Evolutionary conservation across 305 asterid species (phyloP).

Genomic region (Fraxinus angustifolia): DNA sequence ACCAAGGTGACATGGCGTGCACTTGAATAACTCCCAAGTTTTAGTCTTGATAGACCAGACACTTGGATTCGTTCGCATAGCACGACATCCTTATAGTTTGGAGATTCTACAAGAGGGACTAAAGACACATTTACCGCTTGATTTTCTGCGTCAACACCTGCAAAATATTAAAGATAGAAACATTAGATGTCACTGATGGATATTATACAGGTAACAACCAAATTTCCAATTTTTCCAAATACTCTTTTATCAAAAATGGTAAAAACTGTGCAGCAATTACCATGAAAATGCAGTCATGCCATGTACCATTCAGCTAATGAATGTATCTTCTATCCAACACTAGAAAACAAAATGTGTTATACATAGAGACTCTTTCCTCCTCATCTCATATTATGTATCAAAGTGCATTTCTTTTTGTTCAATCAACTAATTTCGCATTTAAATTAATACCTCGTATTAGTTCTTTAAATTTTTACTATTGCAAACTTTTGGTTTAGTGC

Average conservation of each 20-base stretch:
- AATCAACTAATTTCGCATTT: background rate
- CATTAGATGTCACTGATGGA: constrained; percentile 14
- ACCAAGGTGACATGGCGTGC: constrained; percentile 54
- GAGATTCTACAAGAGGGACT: constrained; percentile 30
- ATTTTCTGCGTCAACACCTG: constrained; percentile 51
- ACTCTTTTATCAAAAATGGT: background rate
- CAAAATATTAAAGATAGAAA: constrained; percentile 12
- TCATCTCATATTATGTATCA: background rate
- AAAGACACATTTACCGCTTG: constrained; percentile 63
- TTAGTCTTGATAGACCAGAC: constrained; percentile 63
- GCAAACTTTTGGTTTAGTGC: background rate
- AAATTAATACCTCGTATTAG: background rate
- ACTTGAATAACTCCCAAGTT: constrained; percentile 63
- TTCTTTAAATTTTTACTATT: background rate
- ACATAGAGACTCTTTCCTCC: background rate
- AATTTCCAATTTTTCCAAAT: background rate
- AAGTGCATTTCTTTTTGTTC: background rate
- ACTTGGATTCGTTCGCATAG: constrained; percentile 64
- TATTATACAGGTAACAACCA: constrained; percentile 6
- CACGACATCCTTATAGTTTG: constrained; percentile 35
- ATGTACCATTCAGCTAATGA: background rate
- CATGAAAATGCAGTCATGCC: background rate
- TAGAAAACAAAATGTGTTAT: background rate
- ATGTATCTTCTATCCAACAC: background rate
- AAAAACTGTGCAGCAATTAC: background rate